These are phyloP conservation scores for Populus deltoides DNA, from an alignment of 345 rosid species.

Conservation along the genomic window DNA sequence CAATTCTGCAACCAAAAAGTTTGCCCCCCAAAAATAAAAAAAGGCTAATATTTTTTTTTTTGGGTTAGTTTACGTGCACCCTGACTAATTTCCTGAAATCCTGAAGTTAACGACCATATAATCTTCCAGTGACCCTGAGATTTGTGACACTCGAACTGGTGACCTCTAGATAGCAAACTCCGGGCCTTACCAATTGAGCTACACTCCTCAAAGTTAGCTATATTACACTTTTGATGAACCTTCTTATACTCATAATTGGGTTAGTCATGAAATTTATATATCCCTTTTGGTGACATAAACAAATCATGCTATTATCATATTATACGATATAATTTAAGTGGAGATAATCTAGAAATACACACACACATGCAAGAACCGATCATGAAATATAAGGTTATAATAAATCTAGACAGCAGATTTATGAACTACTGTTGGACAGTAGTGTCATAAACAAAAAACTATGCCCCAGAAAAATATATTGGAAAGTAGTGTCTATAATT, in stretches of 20 bases:
- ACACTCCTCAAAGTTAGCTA: fast-evolving
- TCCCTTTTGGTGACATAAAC: not conserved
- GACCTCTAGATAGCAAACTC: fast-evolving
- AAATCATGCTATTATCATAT: not conserved
- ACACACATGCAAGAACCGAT: not conserved
- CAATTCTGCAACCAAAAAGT: not conserved
- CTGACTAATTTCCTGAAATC: fast-evolving
- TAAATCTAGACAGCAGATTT: not conserved
- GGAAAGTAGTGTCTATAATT: not conserved
- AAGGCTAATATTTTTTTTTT: too few relatives aligned
- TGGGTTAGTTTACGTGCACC: fast-evolving
- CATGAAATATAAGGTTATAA: too few relatives aligned
- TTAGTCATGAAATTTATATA: not conserved
- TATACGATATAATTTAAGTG: not conserved
- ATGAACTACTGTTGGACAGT: not conserved
- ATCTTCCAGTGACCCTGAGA: fast-evolving
- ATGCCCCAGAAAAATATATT: too few relatives aligned
- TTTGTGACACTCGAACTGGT: too few relatives aligned
- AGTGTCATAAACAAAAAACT: too few relatives aligned
- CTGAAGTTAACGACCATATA: fast-evolving
- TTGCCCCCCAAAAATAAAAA: too few relatives aligned
- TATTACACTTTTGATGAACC: too few relatives aligned
- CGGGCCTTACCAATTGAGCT: fast-evolving
- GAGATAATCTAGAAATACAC: not conserved
- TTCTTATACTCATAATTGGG: too few relatives aligned